These are phyloP conservation scores for Amanita brunnescens DNA, from an alignment of 768 basidiomycete species.

Conservation along the genomic window DNA sequence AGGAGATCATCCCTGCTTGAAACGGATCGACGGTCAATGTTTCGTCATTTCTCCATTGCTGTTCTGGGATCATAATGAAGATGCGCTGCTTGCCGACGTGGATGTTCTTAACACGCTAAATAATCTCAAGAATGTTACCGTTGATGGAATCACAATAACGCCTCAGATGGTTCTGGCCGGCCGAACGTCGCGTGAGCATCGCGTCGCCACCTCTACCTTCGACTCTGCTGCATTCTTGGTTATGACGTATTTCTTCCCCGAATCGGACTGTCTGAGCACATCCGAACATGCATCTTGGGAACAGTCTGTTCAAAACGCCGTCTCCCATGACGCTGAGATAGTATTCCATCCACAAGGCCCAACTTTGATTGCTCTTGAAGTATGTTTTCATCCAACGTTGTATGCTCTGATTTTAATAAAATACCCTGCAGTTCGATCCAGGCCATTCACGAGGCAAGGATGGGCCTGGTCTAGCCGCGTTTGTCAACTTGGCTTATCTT, in stretches of 20 bases:
- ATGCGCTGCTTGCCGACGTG: slow-evolving; percentile 39
- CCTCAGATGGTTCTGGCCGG: slow-evolving; percentile 75
- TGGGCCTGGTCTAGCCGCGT: slow-evolving; percentile 56
- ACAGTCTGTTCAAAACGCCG: slow-evolving; percentile 36
- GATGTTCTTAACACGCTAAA: slow-evolving; percentile 55
- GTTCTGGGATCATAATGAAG: slow-evolving; percentile 65
- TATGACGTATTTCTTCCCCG: slow-evolving; percentile 77
- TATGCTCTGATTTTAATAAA: slow-evolving; percentile 7
- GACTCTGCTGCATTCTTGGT: slow-evolving; percentile 66
- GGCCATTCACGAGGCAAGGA: slow-evolving; percentile 35
- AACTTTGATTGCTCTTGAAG: slow-evolving; percentile 40
- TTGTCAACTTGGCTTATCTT: slow-evolving; percentile 69
- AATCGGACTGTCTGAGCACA: slow-evolving; percentile 57
- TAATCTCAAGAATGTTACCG: slow-evolving; percentile 40
- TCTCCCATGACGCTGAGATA: slow-evolving; percentile 25
- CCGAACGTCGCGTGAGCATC: slow-evolving; percentile 46
- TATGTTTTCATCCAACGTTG: slow-evolving; percentile 13
- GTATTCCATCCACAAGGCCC: slow-evolving; percentile 25
- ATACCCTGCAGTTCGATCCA: slow-evolving; percentile 39
- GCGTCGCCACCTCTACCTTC: slow-evolving; percentile 35
- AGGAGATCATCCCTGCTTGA: slow-evolving; percentile 43
- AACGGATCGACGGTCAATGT: slow-evolving; percentile 44
- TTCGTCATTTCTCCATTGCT: slow-evolving; percentile 64
- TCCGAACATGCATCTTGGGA: slow-evolving; percentile 59
- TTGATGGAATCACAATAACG: slow-evolving; percentile 58